Base-by-base conservation (phyloP, 2,329 filamentous ascomycete genomes). In the Neobulgaria alba region DNA sequence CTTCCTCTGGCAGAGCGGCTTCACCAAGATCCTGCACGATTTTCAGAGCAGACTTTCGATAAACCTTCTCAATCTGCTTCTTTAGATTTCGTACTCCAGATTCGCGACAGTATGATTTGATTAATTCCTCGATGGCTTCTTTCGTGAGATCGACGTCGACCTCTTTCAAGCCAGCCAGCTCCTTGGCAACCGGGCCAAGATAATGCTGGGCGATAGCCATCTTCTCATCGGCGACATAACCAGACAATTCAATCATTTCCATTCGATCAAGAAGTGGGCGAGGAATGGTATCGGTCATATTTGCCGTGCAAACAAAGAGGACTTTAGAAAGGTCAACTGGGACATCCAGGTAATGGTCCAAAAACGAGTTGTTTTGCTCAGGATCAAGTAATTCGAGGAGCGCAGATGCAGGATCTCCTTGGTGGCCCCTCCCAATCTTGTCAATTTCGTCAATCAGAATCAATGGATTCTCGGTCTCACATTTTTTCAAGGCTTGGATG, bases 21-120 rank as follows among this genome's bases (percentile, higher is more conserved):
- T 95, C 89, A 36, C 90, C 90, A 10, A 96, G 73, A 48, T 96
- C 89, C 60, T 90, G 84, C 10, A 98, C 90, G 52, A 98, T 98
- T 67, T 95, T 96, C 47, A 98, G 72, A 0, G 92, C 93, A 10
- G 90, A 88, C 65, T 98, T 98, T 43, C 92, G 81, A 66, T 95
- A 98, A 3, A 98, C 87, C 69, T 98, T 98, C 63, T 98, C 92
- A 47, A 98, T 98, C 63, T 96, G 90, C 70, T 98, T 96, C 75
- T 98, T 98, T 46, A 98, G 68, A 59, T 98, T 98, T 51, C 92
- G 82, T 7, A 98, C 93, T 55, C 92, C 92, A 32, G 88, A 95
- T 65, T 98, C 92, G 32, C 92, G 85, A 66, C 89, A 95, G 68
- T 98, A 98, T 17, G 87, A 94, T 67, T 96, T 96, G 69, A 98